A percentile compares a stretch with the other conserved stretches of the same genome.
phyloP scores from a whole-genome alignment of 306 rosid species.

The Amphicarpaea edgeworthii region DNA sequence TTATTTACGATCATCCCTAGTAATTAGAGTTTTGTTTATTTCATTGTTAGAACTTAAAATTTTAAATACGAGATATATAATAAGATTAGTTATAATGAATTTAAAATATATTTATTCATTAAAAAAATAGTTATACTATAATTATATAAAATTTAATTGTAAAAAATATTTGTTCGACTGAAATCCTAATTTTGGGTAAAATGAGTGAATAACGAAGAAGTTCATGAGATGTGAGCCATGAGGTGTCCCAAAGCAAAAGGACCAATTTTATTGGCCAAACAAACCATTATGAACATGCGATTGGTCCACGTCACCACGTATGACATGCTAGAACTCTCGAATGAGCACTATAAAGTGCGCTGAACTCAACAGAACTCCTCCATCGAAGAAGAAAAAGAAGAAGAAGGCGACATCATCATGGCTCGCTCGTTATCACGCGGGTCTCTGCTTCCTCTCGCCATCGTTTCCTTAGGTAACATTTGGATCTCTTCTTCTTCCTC shows the following conservation, averaged over 20 bases:
- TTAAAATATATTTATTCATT: too few species aligned
- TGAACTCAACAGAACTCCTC: neutral
- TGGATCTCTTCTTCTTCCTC: conserved; percentile 47
- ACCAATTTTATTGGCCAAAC: conserved; percentile 60
- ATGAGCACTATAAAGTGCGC: conserved; percentile 47
- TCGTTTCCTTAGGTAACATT: conserved; percentile 62
- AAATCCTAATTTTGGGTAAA: too few species aligned
- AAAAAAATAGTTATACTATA: too few species aligned
- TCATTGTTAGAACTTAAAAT: too few species aligned
- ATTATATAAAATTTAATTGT: too few species aligned
- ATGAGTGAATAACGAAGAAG: too few species aligned
- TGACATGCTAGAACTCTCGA: conserved; percentile 64
- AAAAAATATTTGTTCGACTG: too few species aligned
- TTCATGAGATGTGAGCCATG: too few species aligned
- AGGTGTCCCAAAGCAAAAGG: conserved; percentile 57
- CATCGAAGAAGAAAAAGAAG: neutral
- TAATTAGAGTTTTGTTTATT: too few species aligned
- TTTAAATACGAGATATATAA: too few species aligned
- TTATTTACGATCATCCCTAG: too few species aligned
- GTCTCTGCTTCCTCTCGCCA: conserved; percentile 68
- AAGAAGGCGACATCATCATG: conserved; percentile 59
- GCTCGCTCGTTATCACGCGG: conserved; percentile 73
- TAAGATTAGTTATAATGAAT: too few species aligned
- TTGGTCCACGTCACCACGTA: conserved; percentile 81
- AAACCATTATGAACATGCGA: neutral